Percentiles rank a stretch among this genome's conserved stretches.
phyloP scores from a whole-genome alignment of 192 early-diverging fungal genomes.

The Kappamyces sp. region DNA sequence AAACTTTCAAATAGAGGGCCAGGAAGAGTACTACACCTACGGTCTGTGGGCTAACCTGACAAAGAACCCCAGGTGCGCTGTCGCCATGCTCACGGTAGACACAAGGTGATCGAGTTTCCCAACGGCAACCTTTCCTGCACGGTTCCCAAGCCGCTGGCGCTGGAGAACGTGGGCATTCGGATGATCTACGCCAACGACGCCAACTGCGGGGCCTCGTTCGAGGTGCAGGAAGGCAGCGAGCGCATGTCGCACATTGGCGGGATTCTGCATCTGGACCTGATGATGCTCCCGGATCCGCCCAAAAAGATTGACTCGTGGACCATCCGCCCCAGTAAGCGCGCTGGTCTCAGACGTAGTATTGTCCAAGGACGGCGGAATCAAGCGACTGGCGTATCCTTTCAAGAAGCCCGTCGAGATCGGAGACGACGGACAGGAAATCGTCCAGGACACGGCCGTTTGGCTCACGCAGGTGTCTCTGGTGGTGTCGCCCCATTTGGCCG shows the following conservation, averaged over 20 bases:
- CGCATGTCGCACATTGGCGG: slow-evolving; percentile 37
- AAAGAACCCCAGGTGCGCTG: slow-evolving; percentile 40
- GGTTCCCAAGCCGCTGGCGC: slow-evolving; percentile 47
- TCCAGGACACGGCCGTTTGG: slow-evolving; percentile 34
- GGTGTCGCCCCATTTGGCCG: slow-evolving; percentile 23
- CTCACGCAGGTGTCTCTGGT: slow-evolving; percentile 34
- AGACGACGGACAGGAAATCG: slow-evolving; percentile 18
- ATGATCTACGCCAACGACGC: slow-evolving; percentile 34
- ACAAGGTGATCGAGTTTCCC: slow-evolving; percentile 45
- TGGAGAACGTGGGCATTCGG: slow-evolving; percentile 42
- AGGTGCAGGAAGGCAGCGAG: slow-evolving; percentile 18
- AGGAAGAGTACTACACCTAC: slow-evolving; percentile 22
- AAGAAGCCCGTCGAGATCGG: slow-evolving; percentile 41
- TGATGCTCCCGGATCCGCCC: slow-evolving; percentile 48
- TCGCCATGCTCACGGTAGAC: slow-evolving; percentile 15
- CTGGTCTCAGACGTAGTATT: slow-evolving; percentile 26
- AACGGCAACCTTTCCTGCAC: slow-evolving; percentile 31
- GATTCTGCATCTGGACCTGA: slow-evolving; percentile 39
- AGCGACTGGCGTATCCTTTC: slow-evolving; percentile 39
- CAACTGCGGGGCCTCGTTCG: slow-evolving; percentile 22
- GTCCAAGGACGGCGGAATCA: slow-evolving; percentile 32
- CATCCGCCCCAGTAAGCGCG: slow-evolving; percentile 38
- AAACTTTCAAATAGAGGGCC: slow-evolving; percentile 40
- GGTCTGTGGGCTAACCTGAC: slow-evolving; percentile 53
- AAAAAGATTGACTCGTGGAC: slow-evolving; percentile 37